Evolutionary conservation across 2,329 filamentous ascomycete genomes (phyloP).

Genomic region (Cladosporium austrohemisphaericum): DNA sequence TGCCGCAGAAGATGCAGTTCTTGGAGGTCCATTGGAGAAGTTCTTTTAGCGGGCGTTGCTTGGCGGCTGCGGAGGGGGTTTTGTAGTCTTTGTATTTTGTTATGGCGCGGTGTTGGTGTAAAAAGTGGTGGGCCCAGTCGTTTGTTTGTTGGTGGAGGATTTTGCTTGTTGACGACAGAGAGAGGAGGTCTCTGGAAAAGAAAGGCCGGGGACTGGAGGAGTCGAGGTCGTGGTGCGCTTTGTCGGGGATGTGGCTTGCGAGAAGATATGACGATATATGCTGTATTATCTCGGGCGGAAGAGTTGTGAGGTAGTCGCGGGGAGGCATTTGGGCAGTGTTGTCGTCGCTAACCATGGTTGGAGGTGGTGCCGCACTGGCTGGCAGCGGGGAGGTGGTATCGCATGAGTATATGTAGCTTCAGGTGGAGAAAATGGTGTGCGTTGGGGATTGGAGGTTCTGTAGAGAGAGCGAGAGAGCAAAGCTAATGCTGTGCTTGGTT

Average conservation of each 20-base stretch:
- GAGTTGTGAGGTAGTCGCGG: slow-evolving; percentile 23
- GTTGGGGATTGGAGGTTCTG: no score
- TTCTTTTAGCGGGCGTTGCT: slow-evolving; percentile 12
- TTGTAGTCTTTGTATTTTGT: slow-evolving; percentile 22
- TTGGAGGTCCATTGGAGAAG: slow-evolving; percentile 25
- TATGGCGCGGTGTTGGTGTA: slow-evolving; percentile 24
- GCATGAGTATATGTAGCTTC: no score
- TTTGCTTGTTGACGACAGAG: slow-evolving; percentile 24
- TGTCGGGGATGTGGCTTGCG: slow-evolving; percentile 25
- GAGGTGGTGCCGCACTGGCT: background rate
- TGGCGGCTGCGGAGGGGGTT: slow-evolving; percentile 8
- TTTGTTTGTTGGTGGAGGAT: slow-evolving; percentile 25
- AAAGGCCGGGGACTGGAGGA: background rate
- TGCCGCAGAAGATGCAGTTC: slow-evolving; percentile 34
- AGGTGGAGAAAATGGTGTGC: no score
- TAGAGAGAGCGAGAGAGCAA: no score
- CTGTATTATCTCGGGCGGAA: slow-evolving; percentile 29
- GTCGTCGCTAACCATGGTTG: background rate
- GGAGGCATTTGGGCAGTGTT: background rate
- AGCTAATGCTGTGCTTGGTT: no score
- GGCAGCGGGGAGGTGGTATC: no score
- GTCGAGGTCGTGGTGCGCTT: slow-evolving; percentile 11
- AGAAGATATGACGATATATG: slow-evolving; percentile 28
- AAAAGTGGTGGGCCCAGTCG: slow-evolving; percentile 27
- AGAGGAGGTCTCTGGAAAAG: slow-evolving; percentile 17